phyloP scores from a whole-genome alignment of 1,284 basidiomycete species.

The Lignosus rhinocerotis region DNA sequence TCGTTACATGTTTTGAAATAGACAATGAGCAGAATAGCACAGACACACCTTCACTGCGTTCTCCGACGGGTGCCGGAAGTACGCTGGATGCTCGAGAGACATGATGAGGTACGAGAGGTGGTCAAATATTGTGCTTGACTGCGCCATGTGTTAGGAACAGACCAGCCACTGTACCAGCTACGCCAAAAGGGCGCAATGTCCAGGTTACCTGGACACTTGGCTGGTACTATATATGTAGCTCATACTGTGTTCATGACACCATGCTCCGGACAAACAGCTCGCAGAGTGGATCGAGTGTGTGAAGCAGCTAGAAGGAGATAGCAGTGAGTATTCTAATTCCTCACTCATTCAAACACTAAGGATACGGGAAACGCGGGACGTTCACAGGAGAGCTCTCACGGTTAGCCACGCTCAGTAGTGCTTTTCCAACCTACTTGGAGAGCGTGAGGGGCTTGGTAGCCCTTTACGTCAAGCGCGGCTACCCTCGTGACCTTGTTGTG shows the following conservation, averaged over 20 bases:
- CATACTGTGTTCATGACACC: too few relatives aligned
- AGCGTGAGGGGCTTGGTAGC: constrained; percentile 26
- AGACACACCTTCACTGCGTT: not conserved
- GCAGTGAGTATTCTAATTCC: too few relatives aligned
- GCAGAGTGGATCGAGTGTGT: not conserved
- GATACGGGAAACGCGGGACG: constrained; percentile 17
- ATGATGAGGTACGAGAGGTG: not conserved
- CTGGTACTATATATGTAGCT: too few relatives aligned
- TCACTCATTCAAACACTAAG: too few relatives aligned
- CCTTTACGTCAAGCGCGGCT: constrained; percentile 34
- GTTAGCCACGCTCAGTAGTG: constrained; percentile 37
- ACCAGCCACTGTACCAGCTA: too few relatives aligned
- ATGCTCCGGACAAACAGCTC: not conserved
- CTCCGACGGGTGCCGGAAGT: not conserved
- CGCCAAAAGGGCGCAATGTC: too few relatives aligned
- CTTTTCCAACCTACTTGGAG: constrained; percentile 26
- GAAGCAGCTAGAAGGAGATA: not conserved
- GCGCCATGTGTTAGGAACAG: too few relatives aligned
- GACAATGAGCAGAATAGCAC: not conserved
- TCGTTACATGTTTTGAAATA: not conserved
- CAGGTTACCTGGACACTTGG: too few relatives aligned
- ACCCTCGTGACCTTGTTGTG: constrained; percentile 19
- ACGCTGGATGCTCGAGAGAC: not conserved
- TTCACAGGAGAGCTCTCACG: constrained; percentile 40
- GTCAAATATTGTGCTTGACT: not conserved